phyloP scores from a whole-genome alignment of 441 rosid genomes.

The Pelargonium citronellum region DNA sequence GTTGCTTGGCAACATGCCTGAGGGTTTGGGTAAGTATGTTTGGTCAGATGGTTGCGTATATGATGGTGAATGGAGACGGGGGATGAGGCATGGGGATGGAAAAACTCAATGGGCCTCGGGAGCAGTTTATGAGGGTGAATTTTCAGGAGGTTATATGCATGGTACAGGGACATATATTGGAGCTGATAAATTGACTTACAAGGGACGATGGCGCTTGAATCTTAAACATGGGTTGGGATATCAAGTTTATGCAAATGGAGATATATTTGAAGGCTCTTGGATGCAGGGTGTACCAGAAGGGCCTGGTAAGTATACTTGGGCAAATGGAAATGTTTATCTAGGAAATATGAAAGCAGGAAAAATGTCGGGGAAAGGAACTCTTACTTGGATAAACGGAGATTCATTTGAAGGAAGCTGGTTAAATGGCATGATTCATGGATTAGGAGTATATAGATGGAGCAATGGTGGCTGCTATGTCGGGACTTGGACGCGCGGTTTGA shows the following conservation, averaged over 20 bases:
- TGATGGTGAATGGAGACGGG: conserved; percentile 87
- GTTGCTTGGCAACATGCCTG: conserved; percentile 65
- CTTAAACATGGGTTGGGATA: conserved; percentile 86
- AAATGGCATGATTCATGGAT: conserved; percentile 90
- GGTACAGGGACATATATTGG: conserved; percentile 66
- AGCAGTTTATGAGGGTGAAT: conserved; percentile 74
- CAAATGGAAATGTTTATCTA: conserved; percentile 60
- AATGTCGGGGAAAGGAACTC: conserved; percentile 89
- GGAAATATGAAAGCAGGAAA: conserved; percentile 94
- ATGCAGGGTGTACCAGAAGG: conserved; percentile 89
- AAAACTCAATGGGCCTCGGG: conserved; percentile 75
- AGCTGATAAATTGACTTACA: conserved; percentile 48
- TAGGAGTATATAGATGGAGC: conserved; percentile 85
- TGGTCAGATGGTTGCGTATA: conserved; percentile 75
- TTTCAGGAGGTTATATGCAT: conserved; percentile 80
- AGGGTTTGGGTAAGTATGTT: conserved; percentile 70
- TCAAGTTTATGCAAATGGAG: conserved; percentile 71
- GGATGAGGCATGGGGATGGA: conserved; percentile 84
- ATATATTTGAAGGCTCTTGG: conserved; percentile 89
- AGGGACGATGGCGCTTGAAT: conserved; percentile 87
- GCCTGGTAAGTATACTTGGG: conserved; percentile 94
- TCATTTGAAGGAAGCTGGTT: conserved; percentile 90
- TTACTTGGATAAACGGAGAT: conserved; percentile 76
- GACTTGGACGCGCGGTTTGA: conserved; percentile 88
- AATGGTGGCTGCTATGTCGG: conserved; percentile 90